Evolutionary conservation across 2,329 filamentous ascomycete genomes (phyloP).

Genomic region (Thelonectria olida): DNA sequence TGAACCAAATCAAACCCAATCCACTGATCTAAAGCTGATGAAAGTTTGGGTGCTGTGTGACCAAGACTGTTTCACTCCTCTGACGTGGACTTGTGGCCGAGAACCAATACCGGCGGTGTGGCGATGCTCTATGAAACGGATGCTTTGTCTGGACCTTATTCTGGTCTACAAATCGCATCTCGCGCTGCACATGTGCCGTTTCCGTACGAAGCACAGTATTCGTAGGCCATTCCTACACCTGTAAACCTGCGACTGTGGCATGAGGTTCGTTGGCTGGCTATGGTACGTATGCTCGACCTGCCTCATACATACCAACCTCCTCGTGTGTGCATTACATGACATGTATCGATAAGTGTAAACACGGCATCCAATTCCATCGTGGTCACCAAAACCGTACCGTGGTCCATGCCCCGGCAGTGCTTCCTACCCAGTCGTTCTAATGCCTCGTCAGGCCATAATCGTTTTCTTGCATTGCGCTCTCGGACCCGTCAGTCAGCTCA

Average conservation of each 20-base stretch:
- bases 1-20: too few species aligned
- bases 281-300: neutral
- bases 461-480: neutral
- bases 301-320: neutral
- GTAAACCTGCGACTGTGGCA: neutral
- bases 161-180: neutral
- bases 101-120: neutral
- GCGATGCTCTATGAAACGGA: neutral
- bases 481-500: neutral
- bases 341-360: neutral
- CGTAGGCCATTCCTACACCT: neutral
- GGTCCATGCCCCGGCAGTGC: constrained; percentile 7
- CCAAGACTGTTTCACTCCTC: neutral
- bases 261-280: constrained; percentile 7
- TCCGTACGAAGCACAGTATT: too few species aligned
- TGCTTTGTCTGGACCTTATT: neutral
- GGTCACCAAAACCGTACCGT: neutral
- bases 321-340: neutral
- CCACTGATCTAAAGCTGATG: neutral
- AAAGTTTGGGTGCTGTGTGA: neutral
- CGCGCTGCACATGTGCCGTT: too few species aligned
- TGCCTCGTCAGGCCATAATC: constrained; percentile 16
- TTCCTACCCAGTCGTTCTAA: constrained; percentile 1
- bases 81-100: neutral
- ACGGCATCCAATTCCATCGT: neutral